These are phyloP conservation scores for Nicotiana tomentosiformis DNA, from an alignment of 257 asterid species.

Conservation along the genomic window DNA sequence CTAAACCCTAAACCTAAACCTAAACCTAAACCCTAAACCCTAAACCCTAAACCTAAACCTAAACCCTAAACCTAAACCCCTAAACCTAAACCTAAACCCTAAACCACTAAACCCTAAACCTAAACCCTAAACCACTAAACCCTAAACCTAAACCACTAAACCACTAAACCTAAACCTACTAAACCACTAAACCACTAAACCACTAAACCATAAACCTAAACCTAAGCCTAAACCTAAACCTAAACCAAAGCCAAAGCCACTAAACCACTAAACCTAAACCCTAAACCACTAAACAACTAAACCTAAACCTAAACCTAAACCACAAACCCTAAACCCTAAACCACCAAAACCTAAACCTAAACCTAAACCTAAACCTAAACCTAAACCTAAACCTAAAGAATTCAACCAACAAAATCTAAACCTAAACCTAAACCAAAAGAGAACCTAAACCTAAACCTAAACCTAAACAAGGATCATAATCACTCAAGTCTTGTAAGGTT, in stretches of 20 bases:
- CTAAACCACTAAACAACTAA: not conserved
- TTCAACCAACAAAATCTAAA: too few relatives aligned
- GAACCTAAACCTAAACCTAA: too few relatives aligned
- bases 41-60: constrained; percentile 5
- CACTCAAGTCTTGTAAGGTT: too few relatives aligned
- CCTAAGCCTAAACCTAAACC: not conserved
- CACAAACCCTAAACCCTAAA: not conserved
- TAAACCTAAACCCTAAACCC: constrained; percentile 5
- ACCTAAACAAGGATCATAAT: too few relatives aligned
- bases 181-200: not conserved
- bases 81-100: too few relatives aligned
- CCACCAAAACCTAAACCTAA: not conserved
- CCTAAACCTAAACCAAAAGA: too few relatives aligned
- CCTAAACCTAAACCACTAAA: not conserved
- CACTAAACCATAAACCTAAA: not conserved
- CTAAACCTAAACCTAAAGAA: too few relatives aligned
- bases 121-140: too few relatives aligned
- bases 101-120: too few relatives aligned
- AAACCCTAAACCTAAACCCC: too few relatives aligned
- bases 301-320: not conserved
- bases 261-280: not conserved
- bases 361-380: too few relatives aligned
- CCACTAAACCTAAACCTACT: not conserved
- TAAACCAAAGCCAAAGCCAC: not conserved
- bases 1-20: constrained; percentile 6